Base-by-base conservation (phyloP, 2,329 filamentous ascomycete genomes). In the Stagonosporopsis vannaccii region DNA sequence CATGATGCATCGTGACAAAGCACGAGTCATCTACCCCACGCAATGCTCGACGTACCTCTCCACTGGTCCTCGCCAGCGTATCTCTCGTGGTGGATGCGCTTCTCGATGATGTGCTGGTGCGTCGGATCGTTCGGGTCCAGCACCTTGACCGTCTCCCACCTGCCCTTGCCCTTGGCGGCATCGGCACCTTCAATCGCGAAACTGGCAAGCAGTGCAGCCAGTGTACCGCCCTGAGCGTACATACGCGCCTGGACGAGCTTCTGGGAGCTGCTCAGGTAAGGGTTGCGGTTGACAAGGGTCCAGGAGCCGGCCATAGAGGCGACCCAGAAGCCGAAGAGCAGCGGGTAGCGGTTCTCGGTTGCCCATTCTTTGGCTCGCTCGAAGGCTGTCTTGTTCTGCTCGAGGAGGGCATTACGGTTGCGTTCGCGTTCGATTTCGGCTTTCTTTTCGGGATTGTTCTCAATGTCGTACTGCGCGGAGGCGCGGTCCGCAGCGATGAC, bases 231-330 rank as follows among this genome's bases (percentile, higher is more conserved):
- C 81, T 97, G 93, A 3, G 93, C 93, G 78, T 97, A 97, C 63
- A 97, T 90, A 85, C 93, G 89, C 22, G 92, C 93, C 83, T 97
- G 93, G 15, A 97, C 93, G 20, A 97, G 80, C 83, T 97, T 97
- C 82, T 97, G 93, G 58, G 85, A 80, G 2, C 87, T 88, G 45
- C 84, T 86, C 42, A 96, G 82, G 73, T 88, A 90, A 63, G 85
- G 87, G 75, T 91, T 91, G 61, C 91, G 86, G 71, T 89, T 87
- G 61, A 97, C 92, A 26, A 96, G 75, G 51, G 82, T 86, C 64
- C 95, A 85, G 4, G 91, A 88, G 37, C 88, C 77, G 56, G 83
- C 87, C 87, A 97, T 94, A 68, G 87, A 87, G 35, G 89, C 90
- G 13, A 94, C 77, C 93, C 93, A 97, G 20, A 87, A 89, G 45